These are phyloP conservation scores for Schizonepeta tenuifolia DNA, from an alignment of 257 asterid genomes.

Conservation along the genomic window DNA sequence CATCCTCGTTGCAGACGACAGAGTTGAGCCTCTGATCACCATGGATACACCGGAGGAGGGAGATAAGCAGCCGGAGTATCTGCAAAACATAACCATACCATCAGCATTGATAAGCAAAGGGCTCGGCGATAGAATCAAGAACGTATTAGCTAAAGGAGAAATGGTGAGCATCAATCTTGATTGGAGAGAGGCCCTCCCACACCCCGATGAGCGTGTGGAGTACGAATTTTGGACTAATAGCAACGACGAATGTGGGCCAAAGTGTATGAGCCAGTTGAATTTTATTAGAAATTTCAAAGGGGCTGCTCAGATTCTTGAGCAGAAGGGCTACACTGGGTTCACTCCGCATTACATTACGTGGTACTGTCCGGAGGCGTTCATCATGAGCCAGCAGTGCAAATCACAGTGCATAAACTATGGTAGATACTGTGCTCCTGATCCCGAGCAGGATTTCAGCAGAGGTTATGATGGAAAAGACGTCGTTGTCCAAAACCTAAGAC, in stretches of 20 bases:
- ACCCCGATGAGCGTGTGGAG: conserved; percentile 95
- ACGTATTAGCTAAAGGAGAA: conserved; percentile 63
- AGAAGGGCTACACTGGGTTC: conserved; percentile 83
- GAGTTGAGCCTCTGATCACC: conserved; percentile 78
- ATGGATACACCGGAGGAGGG: conserved; percentile 94
- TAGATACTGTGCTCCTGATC: conserved; percentile 79
- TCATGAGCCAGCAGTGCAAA: conserved; percentile 71
- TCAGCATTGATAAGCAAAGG: conserved; percentile 81
- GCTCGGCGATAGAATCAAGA: conserved; percentile 78
- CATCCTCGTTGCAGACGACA: conserved; percentile 83
- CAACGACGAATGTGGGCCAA: conserved; percentile 89
- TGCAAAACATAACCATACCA: conserved; percentile 79
- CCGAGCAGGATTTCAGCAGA: conserved; percentile 68
- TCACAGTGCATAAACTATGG: conserved; percentile 76
- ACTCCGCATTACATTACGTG: conserved; percentile 74
- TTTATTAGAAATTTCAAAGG: conserved; percentile 79
- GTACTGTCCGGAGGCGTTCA: conserved; percentile 78
- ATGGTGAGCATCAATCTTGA: conserved; percentile 81
- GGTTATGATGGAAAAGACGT: conserved; percentile 77
- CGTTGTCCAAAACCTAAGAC: conserved; percentile 67
- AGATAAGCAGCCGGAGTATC: conserved; percentile 60
- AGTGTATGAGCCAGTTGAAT: conserved; percentile 76
- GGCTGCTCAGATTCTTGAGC: conserved; percentile 93
- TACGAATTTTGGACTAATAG: conserved; percentile 95
- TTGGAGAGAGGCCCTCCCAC: conserved; percentile 97